Conservation (phyloP, 2,329 filamentous ascomycete genomes). For the Blumeriella jaapii region DNA sequence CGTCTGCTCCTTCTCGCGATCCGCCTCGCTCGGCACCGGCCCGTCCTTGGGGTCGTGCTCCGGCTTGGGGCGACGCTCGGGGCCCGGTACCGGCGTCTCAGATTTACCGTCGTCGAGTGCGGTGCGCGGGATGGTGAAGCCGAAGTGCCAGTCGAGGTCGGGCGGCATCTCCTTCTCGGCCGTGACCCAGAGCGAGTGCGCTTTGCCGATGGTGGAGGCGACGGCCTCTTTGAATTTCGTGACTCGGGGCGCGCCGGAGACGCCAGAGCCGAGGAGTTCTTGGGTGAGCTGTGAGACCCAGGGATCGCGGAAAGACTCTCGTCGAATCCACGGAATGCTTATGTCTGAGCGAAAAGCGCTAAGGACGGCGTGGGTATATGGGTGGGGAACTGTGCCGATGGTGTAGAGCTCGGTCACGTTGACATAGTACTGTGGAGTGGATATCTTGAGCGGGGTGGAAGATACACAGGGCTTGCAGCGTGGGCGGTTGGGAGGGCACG, state of each 20-base stretch:
- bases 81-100: constrained; percentile 45
- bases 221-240: constrained; percentile 72
- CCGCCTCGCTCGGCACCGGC: constrained; percentile 39
- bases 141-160: constrained; percentile 84
- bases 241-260: constrained; percentile 53
- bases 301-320: constrained; percentile 58
- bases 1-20: constrained; percentile 41
- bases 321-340: constrained; percentile 53
- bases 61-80: constrained; percentile 43
- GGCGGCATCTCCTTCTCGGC: constrained; percentile 47
- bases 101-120: constrained; percentile 41
- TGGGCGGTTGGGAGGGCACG: constrained; percentile 72
- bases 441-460: constrained; percentile 51
- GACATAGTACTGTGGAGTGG: constrained; percentile 53
- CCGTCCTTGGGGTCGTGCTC: constrained; percentile 37
- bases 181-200: constrained; percentile 68
- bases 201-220: constrained; percentile 51
- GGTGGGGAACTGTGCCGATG: constrained; percentile 82
- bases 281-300: constrained; percentile 68
- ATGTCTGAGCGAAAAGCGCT: constrained; percentile 48
- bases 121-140: constrained; percentile 62
- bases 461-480: constrained; percentile 65
- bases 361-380: constrained; percentile 69
- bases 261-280: constrained; percentile 50
- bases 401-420: constrained; percentile 67